These are phyloP conservation scores for Cymbidium sinense DNA, from an alignment of 106 monocot genomes.

Conservation along the genomic window DNA sequence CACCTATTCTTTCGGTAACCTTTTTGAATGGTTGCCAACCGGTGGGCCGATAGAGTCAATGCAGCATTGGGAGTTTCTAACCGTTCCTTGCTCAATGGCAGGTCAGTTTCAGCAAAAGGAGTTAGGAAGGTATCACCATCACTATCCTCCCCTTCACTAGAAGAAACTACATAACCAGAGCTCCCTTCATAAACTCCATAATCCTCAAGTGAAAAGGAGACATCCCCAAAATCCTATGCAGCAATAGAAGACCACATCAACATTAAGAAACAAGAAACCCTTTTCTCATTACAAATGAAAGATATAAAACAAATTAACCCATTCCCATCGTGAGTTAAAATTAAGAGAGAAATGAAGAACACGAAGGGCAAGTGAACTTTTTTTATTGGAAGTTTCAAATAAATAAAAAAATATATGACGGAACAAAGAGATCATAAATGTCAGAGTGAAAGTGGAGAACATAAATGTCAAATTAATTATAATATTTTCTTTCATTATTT, in stretches of 20 bases:
- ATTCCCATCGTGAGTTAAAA: neutral
- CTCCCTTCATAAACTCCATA: neutral
- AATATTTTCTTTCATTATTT: neutral
- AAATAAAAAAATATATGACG: neutral
- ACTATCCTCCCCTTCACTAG: constrained; percentile 18
- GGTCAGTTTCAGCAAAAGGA: constrained; percentile 15
- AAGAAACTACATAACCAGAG: constrained; percentile 7
- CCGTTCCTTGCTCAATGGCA: constrained; percentile 9
- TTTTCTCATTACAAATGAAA: neutral
- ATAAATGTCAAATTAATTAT: neutral
- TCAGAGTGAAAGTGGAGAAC: neutral
- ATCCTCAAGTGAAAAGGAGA: constrained; percentile 11
- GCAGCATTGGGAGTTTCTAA: constrained; percentile 12
- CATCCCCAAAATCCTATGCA: constrained; percentile 10
- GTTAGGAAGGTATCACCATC: constrained; percentile 13
- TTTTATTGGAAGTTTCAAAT: neutral
- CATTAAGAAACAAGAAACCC: neutral
- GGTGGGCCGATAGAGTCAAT: constrained; percentile 12
- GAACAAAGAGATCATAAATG: neutral
- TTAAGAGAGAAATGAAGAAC: neutral
- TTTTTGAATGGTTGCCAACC: constrained; percentile 17
- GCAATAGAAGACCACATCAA: neutral
- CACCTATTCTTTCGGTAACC: constrained; percentile 19
- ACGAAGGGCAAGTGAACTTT: neutral
- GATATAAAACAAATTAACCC: neutral